These are phyloP conservation scores for Xylaria sp. DNA, from an alignment of 2,329 filamentous ascomycete species.

Conservation along the genomic window DNA sequence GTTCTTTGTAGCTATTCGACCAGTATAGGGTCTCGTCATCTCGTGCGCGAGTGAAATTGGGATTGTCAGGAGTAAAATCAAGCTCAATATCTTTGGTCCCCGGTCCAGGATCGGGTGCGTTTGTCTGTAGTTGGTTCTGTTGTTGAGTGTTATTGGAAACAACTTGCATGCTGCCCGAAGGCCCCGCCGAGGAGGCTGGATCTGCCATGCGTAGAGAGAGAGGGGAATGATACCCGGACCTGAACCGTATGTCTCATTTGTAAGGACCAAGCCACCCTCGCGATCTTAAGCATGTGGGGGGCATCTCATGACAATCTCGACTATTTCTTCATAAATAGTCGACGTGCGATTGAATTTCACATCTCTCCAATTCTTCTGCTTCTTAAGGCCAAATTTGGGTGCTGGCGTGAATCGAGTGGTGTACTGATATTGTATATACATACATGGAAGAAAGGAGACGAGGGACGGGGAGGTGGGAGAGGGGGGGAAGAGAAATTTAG, in stretches of 20 bases:
- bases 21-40: constrained; percentile 1
- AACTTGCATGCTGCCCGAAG: too few relatives aligned
- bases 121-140: background rate
- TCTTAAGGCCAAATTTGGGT: too few relatives aligned
- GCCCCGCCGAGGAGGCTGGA: background rate
- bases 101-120: background rate
- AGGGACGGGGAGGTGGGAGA: too few relatives aligned
- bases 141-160: too few relatives aligned
- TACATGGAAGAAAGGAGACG: too few relatives aligned
- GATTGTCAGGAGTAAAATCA: background rate
- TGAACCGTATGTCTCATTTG: background rate
- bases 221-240: background rate
- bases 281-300: background rate
- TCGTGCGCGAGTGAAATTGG: background rate
- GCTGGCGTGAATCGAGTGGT: too few relatives aligned
- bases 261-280: background rate
- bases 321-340: background rate
- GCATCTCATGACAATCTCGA: background rate
- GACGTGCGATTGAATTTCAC: background rate
- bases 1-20: background rate
- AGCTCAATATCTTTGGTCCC: background rate
- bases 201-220: background rate
- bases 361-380: too few relatives aligned
- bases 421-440: too few relatives aligned
- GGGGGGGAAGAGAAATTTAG: too few relatives aligned